phyloP scores from a whole-genome alignment of 805 yeast genomes.

The Yamadazyma takamatsuzukensis region DNA sequence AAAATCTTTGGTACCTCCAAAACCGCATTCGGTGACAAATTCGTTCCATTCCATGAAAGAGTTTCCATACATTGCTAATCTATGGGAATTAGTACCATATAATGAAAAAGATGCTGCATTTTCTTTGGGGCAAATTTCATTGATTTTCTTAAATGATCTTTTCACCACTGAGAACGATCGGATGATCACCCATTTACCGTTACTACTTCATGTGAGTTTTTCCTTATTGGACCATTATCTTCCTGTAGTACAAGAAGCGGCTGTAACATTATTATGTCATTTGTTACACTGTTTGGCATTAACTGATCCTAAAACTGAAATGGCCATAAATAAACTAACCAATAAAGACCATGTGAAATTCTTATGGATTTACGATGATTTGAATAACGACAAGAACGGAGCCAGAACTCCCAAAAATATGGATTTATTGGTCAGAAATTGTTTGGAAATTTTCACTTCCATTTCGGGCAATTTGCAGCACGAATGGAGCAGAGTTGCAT shows the following conservation, averaged over 20 bases:
- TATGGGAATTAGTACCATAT: conserved; percentile 52
- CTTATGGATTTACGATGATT: conserved; percentile 85
- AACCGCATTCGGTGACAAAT: conserved; percentile 14
- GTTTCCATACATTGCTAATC: conserved; percentile 75
- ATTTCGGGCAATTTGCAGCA: conserved; percentile 55
- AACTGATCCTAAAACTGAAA: conserved; percentile 50
- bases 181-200: conserved; percentile 58
- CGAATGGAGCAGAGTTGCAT: conserved; percentile 81
- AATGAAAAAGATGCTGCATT: conserved; percentile 70
- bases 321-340: conserved; percentile 56
- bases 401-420: conserved; percentile 82
- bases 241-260: conserved; percentile 78
- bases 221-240: conserved; percentile 86
- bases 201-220: conserved; percentile 73
- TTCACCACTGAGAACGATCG: conserved; percentile 64
- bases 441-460: conserved; percentile 53
- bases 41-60: conserved; percentile 8
- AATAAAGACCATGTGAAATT: conserved; percentile 41
- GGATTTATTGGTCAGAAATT: conserved; percentile 68
- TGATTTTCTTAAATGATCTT: conserved; percentile 80
- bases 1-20: conserved; percentile 81
- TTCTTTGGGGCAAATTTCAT: conserved; percentile 82
- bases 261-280: conserved; percentile 70
- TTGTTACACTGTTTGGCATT: conserved; percentile 62
- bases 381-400: conserved; percentile 68